Percentiles rank a stretch among this genome's conserved stretches.
These are phyloP conservation scores for Escovopsis weberi DNA, from an alignment of 2,329 filamentous ascomycete genomes.

Conservation along the genomic window DNA sequence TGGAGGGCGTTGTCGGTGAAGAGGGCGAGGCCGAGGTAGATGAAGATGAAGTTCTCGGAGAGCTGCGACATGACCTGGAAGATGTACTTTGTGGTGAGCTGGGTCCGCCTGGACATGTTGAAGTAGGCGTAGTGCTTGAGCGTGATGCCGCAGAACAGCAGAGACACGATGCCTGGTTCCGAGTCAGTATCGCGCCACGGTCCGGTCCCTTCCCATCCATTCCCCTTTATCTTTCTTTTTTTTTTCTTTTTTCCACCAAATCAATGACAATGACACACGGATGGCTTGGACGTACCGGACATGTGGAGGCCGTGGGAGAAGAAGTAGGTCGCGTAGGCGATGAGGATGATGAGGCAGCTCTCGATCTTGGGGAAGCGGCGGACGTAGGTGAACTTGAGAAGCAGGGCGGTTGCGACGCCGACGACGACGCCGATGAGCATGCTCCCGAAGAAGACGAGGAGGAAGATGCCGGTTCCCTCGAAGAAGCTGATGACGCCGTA, in stretches of 20 bases:
- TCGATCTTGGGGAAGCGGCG: slow-evolving; percentile 90
- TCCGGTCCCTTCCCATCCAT: no score
- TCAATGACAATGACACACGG: no score
- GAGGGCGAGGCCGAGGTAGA: slow-evolving; percentile 86
- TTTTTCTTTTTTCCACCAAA: not conserved
- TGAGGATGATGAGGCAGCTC: slow-evolving; percentile 83
- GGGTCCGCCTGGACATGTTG: slow-evolving; percentile 97
- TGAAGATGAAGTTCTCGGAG: slow-evolving; percentile 99
- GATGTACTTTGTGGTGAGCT: slow-evolving; percentile 94
- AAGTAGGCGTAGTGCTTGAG: slow-evolving; percentile 99
- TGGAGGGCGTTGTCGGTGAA: slow-evolving; percentile 81
- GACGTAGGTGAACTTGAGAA: slow-evolving; percentile 89
- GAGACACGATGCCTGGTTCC: slow-evolving; percentile 72
- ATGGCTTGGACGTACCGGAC: slow-evolving; percentile 53
- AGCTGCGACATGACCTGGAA: slow-evolving; percentile 91
- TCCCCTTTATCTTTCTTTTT: no score
- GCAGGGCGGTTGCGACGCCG: slow-evolving; percentile 72
- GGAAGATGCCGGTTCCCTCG: slow-evolving; percentile 85
- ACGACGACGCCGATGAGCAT: slow-evolving; percentile 78
- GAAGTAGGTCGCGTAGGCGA: slow-evolving; percentile 94
- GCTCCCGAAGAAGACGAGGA: slow-evolving; percentile 91
- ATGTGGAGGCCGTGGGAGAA: slow-evolving; percentile 92
- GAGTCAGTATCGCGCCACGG: not conserved
- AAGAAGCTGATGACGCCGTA: slow-evolving; percentile 72
- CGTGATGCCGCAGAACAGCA: slow-evolving; percentile 95